Evolutionary conservation across 1,284 basidiomycete species (phyloP).

Genomic region (Tremellales sp.): DNA sequence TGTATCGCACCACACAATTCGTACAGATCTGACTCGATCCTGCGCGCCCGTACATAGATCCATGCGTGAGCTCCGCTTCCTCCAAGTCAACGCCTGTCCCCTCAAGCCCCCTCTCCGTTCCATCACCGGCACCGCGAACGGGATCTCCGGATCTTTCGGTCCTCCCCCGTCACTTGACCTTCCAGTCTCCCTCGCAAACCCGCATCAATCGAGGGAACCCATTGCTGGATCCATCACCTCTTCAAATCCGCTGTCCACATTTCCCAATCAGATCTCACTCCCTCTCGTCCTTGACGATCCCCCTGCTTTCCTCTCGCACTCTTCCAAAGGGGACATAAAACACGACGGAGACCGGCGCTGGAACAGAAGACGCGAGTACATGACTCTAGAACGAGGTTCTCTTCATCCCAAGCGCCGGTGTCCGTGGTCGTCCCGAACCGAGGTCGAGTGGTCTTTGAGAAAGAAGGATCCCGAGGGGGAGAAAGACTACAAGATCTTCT

Average conservation of each 20-base stretch:
- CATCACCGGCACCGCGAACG: constrained; percentile 11
- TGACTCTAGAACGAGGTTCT: constrained; percentile 26
- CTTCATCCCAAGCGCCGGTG: too few species aligned
- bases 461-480: too few species aligned
- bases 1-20: neutral
- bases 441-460: too few species aligned
- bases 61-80: neutral
- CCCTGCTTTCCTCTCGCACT: neutral
- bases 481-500: too few species aligned
- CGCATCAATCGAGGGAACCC: neutral
- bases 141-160: constrained; percentile 29
- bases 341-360: neutral
- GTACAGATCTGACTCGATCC: too few species aligned
- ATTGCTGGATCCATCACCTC: neutral
- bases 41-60: neutral
- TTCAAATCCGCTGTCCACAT: constrained; percentile 4
- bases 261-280: constrained; percentile 1
- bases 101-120: neutral
- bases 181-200: neutral
- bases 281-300: neutral
- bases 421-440: too few species aligned
- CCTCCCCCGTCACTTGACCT: constrained; percentile 21
- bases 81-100: neutral
- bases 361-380: constrained; percentile 28
- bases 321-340: neutral